These are phyloP conservation scores for Prinsepia uniflora DNA, from an alignment of 306 rosid genomes.

Conservation along the genomic window DNA sequence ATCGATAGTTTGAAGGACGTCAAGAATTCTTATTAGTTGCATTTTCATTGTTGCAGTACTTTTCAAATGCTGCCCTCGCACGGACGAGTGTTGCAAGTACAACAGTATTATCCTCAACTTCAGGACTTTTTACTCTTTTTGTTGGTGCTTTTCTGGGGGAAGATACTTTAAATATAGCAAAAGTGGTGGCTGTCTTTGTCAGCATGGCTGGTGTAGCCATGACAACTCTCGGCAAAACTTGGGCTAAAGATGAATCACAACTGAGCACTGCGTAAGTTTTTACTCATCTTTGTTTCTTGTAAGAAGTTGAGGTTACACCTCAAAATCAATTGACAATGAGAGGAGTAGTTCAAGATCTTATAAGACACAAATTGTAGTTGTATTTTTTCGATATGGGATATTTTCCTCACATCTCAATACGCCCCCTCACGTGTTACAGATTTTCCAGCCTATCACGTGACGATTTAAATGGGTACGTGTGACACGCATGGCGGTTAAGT, in stretches of 20 bases:
- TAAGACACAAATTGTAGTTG: too few relatives aligned
- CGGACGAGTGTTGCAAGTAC: slow-evolving; percentile 98
- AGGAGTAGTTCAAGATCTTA: too few relatives aligned
- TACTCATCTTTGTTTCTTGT: slow-evolving; percentile 18
- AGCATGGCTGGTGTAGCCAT: slow-evolving; percentile 94
- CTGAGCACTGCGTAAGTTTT: slow-evolving; percentile 46
- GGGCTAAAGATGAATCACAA: slow-evolving; percentile 81
- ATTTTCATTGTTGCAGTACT: slow-evolving; percentile 59
- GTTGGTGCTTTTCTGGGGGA: slow-evolving; percentile 80
- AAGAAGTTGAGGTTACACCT: too few relatives aligned
- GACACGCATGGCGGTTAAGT: too few relatives aligned
- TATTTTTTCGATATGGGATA: too few relatives aligned
- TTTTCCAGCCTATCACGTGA: too few relatives aligned
- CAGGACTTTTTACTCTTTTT: slow-evolving; percentile 97
- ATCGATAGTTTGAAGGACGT: slow-evolving; percentile 6
- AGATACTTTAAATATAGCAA: slow-evolving; percentile 74
- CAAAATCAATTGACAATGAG: too few relatives aligned
- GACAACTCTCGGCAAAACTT: slow-evolving; percentile 94
- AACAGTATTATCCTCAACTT: slow-evolving; percentile 92
- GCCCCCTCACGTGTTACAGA: too few relatives aligned
- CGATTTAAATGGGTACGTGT: too few relatives aligned
- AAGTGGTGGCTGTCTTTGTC: slow-evolving; percentile 85
- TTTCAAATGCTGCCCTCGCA: slow-evolving; percentile 97
- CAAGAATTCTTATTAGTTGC: slow-evolving; percentile 9
- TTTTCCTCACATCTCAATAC: too few relatives aligned